These are phyloP conservation scores for Coemansia sp. DNA, from an alignment of 192 early-diverging fungal genomes.

Conservation along the genomic window DNA sequence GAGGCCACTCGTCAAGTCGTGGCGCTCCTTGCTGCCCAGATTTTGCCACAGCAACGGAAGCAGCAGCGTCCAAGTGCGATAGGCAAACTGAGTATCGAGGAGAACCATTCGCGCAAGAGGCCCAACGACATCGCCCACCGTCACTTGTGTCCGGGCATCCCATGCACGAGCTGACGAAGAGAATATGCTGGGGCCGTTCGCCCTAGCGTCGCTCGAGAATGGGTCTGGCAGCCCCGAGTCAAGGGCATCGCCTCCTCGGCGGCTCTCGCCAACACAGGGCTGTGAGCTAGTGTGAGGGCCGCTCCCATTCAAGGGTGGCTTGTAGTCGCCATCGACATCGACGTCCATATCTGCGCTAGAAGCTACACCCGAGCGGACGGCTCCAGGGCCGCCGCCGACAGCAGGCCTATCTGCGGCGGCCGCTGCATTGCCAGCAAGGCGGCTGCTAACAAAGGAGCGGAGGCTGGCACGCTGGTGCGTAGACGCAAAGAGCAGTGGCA, in stretches of 20 bases:
- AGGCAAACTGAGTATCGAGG: conserved; percentile 64
- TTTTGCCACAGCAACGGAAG: conserved; percentile 84
- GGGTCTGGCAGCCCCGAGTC: background rate
- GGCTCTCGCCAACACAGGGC: background rate
- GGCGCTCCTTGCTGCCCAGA: conserved; percentile 71
- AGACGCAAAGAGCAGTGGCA: conserved; percentile 81
- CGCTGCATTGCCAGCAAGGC: conserved; percentile 12
- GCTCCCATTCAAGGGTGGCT: background rate
- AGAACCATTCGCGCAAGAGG: conserved; percentile 68
- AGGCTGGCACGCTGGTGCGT: conserved; percentile 43
- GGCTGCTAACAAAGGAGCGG: conserved; percentile 10
- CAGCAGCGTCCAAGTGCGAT: conserved; percentile 75
- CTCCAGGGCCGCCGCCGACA: background rate
- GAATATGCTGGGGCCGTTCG: background rate
- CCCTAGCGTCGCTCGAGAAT: background rate
- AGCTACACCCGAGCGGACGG: background rate
- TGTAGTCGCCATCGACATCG: conserved; percentile 19
- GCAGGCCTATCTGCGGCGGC: background rate
- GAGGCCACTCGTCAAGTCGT: conserved; percentile 79
- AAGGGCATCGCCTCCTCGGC: background rate
- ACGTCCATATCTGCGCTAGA: background rate
- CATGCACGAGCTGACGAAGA: background rate
- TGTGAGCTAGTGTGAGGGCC: background rate
- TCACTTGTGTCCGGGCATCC: background rate
- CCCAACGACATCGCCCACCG: conserved; percentile 44